A percentile compares a stretch with the other conserved stretches of the same genome.
phyloP scores from a whole-genome alignment of 768 basidiomycete genomes.

The Astraeus odoratus region DNA sequence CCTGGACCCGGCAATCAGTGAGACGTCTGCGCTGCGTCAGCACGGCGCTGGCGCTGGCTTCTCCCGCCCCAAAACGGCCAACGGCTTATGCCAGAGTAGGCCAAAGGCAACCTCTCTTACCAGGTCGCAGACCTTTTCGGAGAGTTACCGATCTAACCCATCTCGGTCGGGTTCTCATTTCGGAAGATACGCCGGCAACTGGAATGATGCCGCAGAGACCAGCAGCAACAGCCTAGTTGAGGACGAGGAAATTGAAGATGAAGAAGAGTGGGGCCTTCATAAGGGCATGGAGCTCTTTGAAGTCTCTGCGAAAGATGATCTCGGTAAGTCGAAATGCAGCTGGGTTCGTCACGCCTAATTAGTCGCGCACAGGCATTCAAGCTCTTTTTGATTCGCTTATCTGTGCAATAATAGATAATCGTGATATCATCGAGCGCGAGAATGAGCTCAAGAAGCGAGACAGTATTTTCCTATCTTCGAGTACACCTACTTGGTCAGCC shows the following conservation, averaged over 20 bases:
- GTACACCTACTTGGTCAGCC: slow-evolving; percentile 67
- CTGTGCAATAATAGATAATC: slow-evolving; percentile 67
- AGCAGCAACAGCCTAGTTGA: slow-evolving; percentile 64
- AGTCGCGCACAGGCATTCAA: slow-evolving; percentile 55
- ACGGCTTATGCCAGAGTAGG: slow-evolving; percentile 21
- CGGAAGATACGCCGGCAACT: slow-evolving; percentile 42
- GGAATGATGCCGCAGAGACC: slow-evolving; percentile 51
- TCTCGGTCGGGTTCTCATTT: slow-evolving; percentile 56
- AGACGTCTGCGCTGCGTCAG: slow-evolving; percentile 46
- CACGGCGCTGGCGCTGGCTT: slow-evolving; percentile 43
- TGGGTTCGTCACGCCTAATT: slow-evolving; percentile 8
- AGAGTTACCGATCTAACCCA: slow-evolving; percentile 38
- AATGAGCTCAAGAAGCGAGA: slow-evolving; percentile 76
- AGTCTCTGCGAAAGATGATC: slow-evolving; percentile 85
- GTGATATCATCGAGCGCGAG: slow-evolving; percentile 75
- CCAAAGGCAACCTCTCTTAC: slow-evolving; percentile 4
- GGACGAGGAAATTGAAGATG: slow-evolving; percentile 47
- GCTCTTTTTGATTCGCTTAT: slow-evolving; percentile 76
- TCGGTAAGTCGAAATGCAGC: slow-evolving; percentile 39
- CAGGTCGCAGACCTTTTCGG: slow-evolving; percentile 24
- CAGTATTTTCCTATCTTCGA: slow-evolving; percentile 69
- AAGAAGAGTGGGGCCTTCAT: slow-evolving; percentile 65
- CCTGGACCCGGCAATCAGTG: slow-evolving; percentile 52
- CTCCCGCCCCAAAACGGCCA: slow-evolving; percentile 45
- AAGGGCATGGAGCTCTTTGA: slow-evolving; percentile 87